phyloP scores from a whole-genome alignment of 2,329 filamentous ascomycete species.

The Beauveria varroae region DNA sequence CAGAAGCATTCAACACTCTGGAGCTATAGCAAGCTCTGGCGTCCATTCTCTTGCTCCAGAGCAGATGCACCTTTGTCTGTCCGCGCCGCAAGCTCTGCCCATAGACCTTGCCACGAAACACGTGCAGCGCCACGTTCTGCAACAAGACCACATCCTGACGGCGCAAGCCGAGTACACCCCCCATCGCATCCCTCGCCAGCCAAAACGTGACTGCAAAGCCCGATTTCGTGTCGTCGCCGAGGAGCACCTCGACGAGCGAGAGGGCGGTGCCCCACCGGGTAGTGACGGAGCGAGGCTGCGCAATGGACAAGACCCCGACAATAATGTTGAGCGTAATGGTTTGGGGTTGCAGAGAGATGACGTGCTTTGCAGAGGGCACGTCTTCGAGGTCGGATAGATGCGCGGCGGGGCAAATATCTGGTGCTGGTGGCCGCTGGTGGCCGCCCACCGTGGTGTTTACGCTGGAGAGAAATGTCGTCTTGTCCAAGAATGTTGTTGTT shows the following conservation, averaged over 20 bases:
- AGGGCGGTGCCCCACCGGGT: slow-evolving; percentile 56
- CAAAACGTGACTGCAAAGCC: slow-evolving; percentile 82
- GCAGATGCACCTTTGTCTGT: slow-evolving; percentile 60
- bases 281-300: slow-evolving; percentile 57
- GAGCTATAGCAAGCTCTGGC: slow-evolving; percentile 48
- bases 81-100: slow-evolving; percentile 72
- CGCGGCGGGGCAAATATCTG: slow-evolving; percentile 21
- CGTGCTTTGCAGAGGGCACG: slow-evolving; percentile 59
- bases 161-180: slow-evolving; percentile 40
- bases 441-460: slow-evolving; percentile 14
- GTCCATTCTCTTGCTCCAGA: slow-evolving; percentile 42
- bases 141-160: slow-evolving; percentile 72
- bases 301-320: slow-evolving; percentile 68
- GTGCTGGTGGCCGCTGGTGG: slow-evolving; percentile 15
- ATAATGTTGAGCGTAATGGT: slow-evolving; percentile 78
- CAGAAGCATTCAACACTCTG: slow-evolving; percentile 34
- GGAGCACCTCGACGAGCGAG: slow-evolving; percentile 66
- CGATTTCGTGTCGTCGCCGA: slow-evolving; percentile 78
- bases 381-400: slow-evolving; percentile 52
- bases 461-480: slow-evolving; percentile 28
- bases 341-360: slow-evolving; percentile 64
- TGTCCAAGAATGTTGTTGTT: slow-evolving; percentile 21
- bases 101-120: slow-evolving; percentile 71
- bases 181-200: slow-evolving; percentile 43
- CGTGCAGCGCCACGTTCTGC: slow-evolving; percentile 69